Percentiles rank a stretch among this genome's conserved stretches.
These are phyloP conservation scores for Dendrobium chrysotoxum DNA, from an alignment of 106 monocot genomes.

Conservation along the genomic window DNA sequence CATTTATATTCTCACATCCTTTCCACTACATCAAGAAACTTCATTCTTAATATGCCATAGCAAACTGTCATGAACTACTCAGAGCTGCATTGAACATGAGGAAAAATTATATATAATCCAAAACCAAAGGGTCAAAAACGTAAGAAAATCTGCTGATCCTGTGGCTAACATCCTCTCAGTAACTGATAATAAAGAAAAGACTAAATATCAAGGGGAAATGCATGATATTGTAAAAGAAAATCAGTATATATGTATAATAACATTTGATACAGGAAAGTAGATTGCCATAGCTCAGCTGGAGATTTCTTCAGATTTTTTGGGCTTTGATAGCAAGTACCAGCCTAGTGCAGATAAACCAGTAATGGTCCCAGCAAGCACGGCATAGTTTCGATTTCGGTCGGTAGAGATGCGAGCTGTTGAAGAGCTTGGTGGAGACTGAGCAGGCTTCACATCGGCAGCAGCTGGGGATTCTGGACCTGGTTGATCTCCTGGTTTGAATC, in stretches of 20 bases:
- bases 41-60: too few relatives aligned
- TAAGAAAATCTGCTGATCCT: too few relatives aligned
- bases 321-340: conserved; percentile 41
- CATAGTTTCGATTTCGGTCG: conserved; percentile 36
- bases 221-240: not conserved
- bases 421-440: not conserved
- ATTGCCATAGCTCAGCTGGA: conserved; percentile 8
- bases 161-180: too few relatives aligned
- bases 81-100: too few relatives aligned
- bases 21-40: too few relatives aligned
- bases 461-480: conserved; percentile 4
- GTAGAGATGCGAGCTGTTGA: conserved; percentile 15
- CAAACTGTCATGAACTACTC: too few relatives aligned
- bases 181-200: too few relatives aligned
- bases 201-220: not conserved
- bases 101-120: too few relatives aligned
- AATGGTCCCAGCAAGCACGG: conserved; percentile 33
- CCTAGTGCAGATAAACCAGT: conserved; percentile 21
- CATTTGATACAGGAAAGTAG: not conserved
- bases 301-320: conserved; percentile 37
- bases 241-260: too few relatives aligned
- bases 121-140: too few relatives aligned
- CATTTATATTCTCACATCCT: too few relatives aligned
- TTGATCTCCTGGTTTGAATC: conserved; percentile 25
- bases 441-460: not conserved